Base-by-base conservation (phyloP, 371 early-diverging fungal species). In the Chytridium lagenaria region DNA sequence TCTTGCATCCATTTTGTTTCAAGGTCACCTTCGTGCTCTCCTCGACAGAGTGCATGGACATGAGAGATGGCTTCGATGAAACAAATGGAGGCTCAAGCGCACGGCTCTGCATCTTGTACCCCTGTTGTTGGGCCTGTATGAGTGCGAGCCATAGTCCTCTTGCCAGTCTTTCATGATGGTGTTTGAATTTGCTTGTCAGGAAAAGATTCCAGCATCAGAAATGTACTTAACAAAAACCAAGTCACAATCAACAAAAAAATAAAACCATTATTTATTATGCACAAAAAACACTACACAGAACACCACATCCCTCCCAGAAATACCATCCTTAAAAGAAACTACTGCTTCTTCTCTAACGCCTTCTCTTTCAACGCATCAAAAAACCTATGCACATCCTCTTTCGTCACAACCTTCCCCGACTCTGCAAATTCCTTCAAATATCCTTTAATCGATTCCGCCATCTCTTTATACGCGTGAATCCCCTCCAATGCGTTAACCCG, bases 401-500 rank as follows among this genome's bases (percentile, higher is more conserved):
- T 87, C 0, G 92, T 92, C 1, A 95, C 93, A 0, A 90, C 86
- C 69, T 87, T 85, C 57, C 91, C 92, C 30, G 59, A 71, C 5
- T 86, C 86, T 16, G 91, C 91, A 79, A 94, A 94, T 2, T 84
- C 81, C 19, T 83, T 77, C 50, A 95, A 77, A 72, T 86, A 95
- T 10, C 75, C 81, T 40, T 89, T 92, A 49, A 94, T 81, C 40
- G 88, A 86, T 38, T 83, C 84, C 66, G 89, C 81, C 77, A 85
- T 68, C 36, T 68, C 71, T 66, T 78, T 75, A 55, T 76, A 82
- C 23, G 78, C 80, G 30, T 38, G 64, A 0, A 75, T 79, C 28
- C 92, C 89, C 59, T 94, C 92, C 70, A 94, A 81, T 15, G 93
- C 92, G 68, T 86, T 74, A 0, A 91, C 88, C 31, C 92, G 86